Conservation (phyloP, 164 flowering plant species). For the Pachysandra terminalis region DNA sequence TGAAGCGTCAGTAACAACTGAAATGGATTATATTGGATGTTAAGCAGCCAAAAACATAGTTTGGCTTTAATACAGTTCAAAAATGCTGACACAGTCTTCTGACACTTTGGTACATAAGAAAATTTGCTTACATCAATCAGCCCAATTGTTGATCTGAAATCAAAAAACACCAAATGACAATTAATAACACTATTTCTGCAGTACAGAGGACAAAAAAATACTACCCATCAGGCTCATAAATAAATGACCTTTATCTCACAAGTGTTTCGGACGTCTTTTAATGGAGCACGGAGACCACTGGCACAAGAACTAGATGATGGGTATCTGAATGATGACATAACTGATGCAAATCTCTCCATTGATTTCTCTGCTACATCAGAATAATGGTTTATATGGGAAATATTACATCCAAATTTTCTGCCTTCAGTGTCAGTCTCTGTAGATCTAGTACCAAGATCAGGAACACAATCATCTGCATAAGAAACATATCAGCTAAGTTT, state of each 20-base stretch:
- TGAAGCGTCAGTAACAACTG: background rate
- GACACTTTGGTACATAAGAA: conserved; percentile 40
- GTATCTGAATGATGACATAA: conserved; percentile 64
- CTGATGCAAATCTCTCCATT: conserved; percentile 72
- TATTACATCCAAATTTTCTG: conserved; percentile 70
- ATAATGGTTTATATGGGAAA: conserved; percentile 70
- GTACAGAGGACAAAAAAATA: background rate
- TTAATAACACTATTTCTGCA: background rate
- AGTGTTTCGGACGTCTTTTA: conserved; percentile 68
- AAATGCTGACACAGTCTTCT: conserved; percentile 22
- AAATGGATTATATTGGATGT: conserved; percentile 3
- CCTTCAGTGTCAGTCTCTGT: conserved; percentile 27
- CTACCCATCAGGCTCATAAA: background rate
- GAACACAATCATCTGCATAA: conserved; percentile 29
- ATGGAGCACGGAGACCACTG: conserved; percentile 95
- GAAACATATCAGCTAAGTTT: background rate
- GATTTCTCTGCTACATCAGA: conserved; percentile 86
- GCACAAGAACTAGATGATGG: conserved; percentile 83
- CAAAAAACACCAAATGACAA: conserved; percentile 1
- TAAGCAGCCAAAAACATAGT: background rate
- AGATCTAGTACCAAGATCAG: conserved; percentile 19
- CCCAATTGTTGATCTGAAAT: conserved; percentile 30
- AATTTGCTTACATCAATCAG: conserved; percentile 41
- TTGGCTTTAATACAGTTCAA: background rate
- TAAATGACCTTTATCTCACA: conserved; percentile 38